Evolutionary conservation across 352 stramenopile species (phyloP).

Genomic region (Salisapilia sapeloensis): DNA sequence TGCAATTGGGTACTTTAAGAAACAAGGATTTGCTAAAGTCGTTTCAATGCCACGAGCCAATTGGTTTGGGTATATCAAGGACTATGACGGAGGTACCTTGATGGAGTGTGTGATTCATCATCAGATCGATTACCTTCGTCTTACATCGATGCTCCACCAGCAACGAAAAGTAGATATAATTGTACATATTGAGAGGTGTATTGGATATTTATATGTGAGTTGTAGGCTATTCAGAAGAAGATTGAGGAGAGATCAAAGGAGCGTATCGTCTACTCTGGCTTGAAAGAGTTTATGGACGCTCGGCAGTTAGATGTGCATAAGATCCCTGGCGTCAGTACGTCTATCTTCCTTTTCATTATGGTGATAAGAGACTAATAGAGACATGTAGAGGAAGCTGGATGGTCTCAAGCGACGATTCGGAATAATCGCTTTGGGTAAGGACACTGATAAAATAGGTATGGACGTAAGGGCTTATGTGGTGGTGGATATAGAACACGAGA

Average conservation of each 20-base stretch:
- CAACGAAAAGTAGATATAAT: slow-evolving; percentile 81
- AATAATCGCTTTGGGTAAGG: slow-evolving; percentile 71
- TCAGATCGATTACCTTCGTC: slow-evolving; percentile 93
- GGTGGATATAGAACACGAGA: slow-evolving; percentile 33
- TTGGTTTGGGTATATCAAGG: slow-evolving; percentile 98
- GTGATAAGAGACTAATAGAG: slow-evolving; percentile 1
- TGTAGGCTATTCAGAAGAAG: slow-evolving; percentile 68
- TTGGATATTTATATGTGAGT: slow-evolving; percentile 5
- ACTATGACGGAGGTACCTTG: slow-evolving; percentile 98
- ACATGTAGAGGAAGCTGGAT: slow-evolving; percentile 61
- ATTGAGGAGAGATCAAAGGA: slow-evolving; percentile 59
- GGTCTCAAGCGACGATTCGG: slow-evolving; percentile 67
- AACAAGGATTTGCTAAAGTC: slow-evolving; percentile 87
- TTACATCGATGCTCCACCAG: slow-evolving; percentile 88
- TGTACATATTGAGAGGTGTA: slow-evolving; percentile 5
- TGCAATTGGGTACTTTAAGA: slow-evolving; percentile 98
- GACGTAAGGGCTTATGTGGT: too few relatives aligned
- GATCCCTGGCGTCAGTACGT: slow-evolving; percentile 76
- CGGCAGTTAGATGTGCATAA: slow-evolving; percentile 79
- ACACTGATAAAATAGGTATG: not conserved
- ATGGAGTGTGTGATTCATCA: slow-evolving; percentile 99
- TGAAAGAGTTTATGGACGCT: slow-evolving; percentile 58
- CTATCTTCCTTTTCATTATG: not conserved
- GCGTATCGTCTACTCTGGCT: slow-evolving; percentile 51
- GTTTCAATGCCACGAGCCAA: slow-evolving; percentile 72